These are phyloP conservation scores for Solanum sejunctum DNA, from an alignment of 257 asterid genomes.

Conservation along the genomic window DNA sequence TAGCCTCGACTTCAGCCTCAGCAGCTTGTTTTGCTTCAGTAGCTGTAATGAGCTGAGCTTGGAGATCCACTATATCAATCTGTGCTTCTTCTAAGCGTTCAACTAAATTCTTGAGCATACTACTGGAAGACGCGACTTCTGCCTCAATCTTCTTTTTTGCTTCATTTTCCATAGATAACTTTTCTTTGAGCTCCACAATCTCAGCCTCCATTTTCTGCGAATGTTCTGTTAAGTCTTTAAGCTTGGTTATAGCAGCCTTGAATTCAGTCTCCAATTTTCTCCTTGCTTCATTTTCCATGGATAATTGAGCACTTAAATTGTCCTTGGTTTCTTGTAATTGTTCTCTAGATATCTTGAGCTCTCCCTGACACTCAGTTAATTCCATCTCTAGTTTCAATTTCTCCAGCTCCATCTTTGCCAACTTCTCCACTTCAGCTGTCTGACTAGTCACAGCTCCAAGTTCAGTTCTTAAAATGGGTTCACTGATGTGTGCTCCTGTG, in stretches of 20 bases:
- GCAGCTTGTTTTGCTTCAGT: conserved; percentile 37
- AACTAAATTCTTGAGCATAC: conserved; percentile 32
- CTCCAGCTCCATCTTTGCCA: conserved; percentile 25
- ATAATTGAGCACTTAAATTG: conserved; percentile 2
- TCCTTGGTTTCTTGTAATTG: neutral
- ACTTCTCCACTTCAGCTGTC: conserved; percentile 27
- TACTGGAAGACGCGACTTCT: neutral
- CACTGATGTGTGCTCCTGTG: conserved; percentile 8
- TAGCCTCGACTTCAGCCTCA: conserved; percentile 24
- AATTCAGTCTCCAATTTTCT: conserved; percentile 18
- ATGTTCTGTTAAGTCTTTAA: conserved; percentile 13
- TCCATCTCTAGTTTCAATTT: conserved; percentile 29
- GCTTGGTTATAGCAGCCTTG: conserved; percentile 11
- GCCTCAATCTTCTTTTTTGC: neutral
- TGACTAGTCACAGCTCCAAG: conserved; percentile 13
- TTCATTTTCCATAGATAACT: neutral
- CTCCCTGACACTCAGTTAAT: conserved; percentile 22
- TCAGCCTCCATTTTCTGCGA: conserved; percentile 37
- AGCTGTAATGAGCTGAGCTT: conserved; percentile 29
- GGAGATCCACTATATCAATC: conserved; percentile 23
- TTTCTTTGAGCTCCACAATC: conserved; percentile 27
- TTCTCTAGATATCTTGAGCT: conserved; percentile 28
- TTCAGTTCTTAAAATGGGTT: conserved; percentile 21
- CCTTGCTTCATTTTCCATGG: conserved; percentile 4
- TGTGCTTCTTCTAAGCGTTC: conserved; percentile 36